phyloP scores from a whole-genome alignment of 768 basidiomycete species.

The Kwoniella sp. region DNA sequence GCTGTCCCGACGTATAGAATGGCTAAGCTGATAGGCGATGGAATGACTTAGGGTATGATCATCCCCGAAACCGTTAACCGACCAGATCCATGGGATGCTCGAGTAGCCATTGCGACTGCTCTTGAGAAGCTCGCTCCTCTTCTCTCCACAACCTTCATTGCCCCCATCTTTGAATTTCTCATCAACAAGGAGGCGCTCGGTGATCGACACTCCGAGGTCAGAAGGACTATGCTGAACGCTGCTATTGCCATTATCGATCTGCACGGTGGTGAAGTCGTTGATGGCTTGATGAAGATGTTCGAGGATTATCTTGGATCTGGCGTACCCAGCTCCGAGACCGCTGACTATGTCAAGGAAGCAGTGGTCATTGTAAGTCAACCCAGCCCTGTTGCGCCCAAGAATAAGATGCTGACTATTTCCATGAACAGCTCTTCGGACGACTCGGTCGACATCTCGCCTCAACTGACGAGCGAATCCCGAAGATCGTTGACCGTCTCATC shows the following conservation, averaged over 20 bases:
- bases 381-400: background rate
- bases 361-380: constrained; percentile 67
- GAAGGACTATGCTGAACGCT: constrained; percentile 82
- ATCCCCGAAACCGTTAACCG: constrained; percentile 82
- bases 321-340: constrained; percentile 67
- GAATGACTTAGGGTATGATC: constrained; percentile 75
- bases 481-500: constrained; percentile 79
- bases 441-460: constrained; percentile 82
- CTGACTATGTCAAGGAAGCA: constrained; percentile 89
- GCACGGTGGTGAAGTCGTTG: constrained; percentile 72
- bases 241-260: constrained; percentile 78
- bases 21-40: background rate
- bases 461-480: constrained; percentile 73
- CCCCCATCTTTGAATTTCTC: constrained; percentile 78
- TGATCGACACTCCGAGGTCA: constrained; percentile 77
- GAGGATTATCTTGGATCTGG: constrained; percentile 69
- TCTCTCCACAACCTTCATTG: constrained; percentile 67
- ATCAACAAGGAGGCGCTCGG: constrained; percentile 84
- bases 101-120: constrained; percentile 71
- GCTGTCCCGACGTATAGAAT: background rate
- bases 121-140: constrained; percentile 70
- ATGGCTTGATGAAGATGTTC: constrained; percentile 76
- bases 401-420: background rate
- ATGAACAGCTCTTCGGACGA: constrained; percentile 81
- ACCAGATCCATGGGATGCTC: constrained; percentile 81